Percentiles rank a stretch among this genome's conserved stretches.
Conservation (phyloP, 2,329 filamentous ascomycete species). For the Neofusicoccum kwambonambiense region DNA sequence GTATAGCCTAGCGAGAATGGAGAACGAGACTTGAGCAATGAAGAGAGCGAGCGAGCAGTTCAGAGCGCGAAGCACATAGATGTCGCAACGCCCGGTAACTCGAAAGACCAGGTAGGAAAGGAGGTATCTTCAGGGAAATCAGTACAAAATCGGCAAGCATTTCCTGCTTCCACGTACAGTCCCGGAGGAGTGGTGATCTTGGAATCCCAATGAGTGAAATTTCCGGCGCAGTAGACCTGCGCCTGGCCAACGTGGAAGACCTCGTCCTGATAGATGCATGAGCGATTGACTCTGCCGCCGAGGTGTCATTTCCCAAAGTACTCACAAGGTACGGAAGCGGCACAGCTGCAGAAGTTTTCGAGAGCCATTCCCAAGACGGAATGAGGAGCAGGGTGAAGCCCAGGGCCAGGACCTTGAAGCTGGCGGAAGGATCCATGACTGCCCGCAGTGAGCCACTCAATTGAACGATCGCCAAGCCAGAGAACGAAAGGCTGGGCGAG, state of each 20-base stretch:
- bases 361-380: constrained; percentile 40
- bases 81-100: constrained; percentile 40
- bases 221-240: constrained; percentile 76
- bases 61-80: constrained; percentile 36
- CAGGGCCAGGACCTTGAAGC: constrained; percentile 16
- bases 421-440: constrained; percentile 12
- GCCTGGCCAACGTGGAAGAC: constrained; percentile 89
- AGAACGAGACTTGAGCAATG: constrained; percentile 17
- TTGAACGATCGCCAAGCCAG: background rate
- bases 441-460: background rate
- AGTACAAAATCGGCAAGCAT: constrained; percentile 49
- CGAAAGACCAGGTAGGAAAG: constrained; percentile 39
- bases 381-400: constrained; percentile 17
- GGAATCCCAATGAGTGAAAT: constrained; percentile 81
- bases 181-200: constrained; percentile 97
- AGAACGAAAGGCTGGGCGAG: background rate
- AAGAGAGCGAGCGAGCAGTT: constrained; percentile 28
- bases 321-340: constrained; percentile 60
- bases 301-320: constrained; percentile 5
- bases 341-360: constrained; percentile 48
- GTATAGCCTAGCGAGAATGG: constrained; percentile 15
- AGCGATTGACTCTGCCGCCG: background rate
- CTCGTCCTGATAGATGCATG: constrained; percentile 62
- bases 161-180: constrained; percentile 50
- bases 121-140: constrained; percentile 38